A percentile compares a stretch with the other conserved stretches of the same genome.
Evolutionary conservation across 2,329 filamentous ascomycete genomes (phyloP).

Genomic region (Fusarium solani-melongenae): DNA sequence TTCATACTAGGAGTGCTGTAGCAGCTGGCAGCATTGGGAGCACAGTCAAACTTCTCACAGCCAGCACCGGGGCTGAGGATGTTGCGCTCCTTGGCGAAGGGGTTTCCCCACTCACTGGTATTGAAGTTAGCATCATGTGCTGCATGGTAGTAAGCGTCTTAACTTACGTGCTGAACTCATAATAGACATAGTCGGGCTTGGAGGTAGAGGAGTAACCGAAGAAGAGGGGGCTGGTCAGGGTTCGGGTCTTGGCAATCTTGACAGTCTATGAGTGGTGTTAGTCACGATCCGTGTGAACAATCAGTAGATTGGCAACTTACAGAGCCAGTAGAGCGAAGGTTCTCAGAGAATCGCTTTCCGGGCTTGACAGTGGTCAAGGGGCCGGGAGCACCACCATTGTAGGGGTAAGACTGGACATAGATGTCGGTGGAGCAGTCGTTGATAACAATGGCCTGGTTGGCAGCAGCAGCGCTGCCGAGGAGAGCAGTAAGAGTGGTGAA

Average conservation of each 20-base stretch:
- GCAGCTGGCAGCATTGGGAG: conserved; percentile 48
- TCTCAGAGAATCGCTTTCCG: conserved; percentile 50
- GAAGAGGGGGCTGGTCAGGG: conserved; percentile 52
- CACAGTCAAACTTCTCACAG: conserved; percentile 54
- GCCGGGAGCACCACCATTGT: conserved; percentile 45
- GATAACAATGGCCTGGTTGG: conserved; percentile 50
- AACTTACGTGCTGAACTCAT: conserved; percentile 51
- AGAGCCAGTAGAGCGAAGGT: conserved; percentile 50
- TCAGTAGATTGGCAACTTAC: conserved; percentile 31
- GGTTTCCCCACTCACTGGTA: conserved; percentile 48
- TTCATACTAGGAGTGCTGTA: conserved; percentile 53
- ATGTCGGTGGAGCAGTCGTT: conserved; percentile 49
- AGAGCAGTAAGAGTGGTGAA: conserved; percentile 45
- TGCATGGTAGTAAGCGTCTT: not conserved
- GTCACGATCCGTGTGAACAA: not conserved
- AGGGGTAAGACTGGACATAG: conserved; percentile 54
- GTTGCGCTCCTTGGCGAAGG: conserved; percentile 52
- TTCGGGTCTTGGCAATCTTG: conserved; percentile 54
- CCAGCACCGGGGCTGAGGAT: conserved; percentile 50
- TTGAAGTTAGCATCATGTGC: not conserved
- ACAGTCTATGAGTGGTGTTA: conserved; percentile 47
- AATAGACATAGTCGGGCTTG: conserved; percentile 53
- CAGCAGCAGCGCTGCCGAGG: conserved; percentile 46
- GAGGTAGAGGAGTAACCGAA: conserved; percentile 55
- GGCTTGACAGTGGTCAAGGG: conserved; percentile 47